phyloP scores from a whole-genome alignment of 78 protist species.

The Dictyostelium brefeldianum region DNA sequence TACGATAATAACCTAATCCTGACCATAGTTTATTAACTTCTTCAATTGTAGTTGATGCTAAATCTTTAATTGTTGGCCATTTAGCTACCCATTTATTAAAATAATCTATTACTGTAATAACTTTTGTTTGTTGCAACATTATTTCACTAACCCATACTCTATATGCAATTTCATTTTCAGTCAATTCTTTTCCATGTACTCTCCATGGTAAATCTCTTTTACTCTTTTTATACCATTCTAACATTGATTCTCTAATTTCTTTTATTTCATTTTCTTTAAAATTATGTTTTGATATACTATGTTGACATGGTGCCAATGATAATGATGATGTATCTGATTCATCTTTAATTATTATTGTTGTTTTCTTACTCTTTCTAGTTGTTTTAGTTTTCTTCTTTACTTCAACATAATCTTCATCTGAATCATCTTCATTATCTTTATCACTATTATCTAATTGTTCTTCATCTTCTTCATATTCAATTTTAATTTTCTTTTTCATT shows the following conservation, averaged over 20 bases:
- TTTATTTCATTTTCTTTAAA: conserved; percentile 26
- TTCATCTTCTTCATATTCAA: conserved; percentile 27
- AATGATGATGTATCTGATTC: background rate
- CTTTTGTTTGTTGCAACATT: conserved; percentile 94
- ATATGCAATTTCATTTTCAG: conserved; percentile 58
- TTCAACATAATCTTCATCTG: background rate
- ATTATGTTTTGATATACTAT: conserved; percentile 24
- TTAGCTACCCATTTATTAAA: conserved; percentile 74
- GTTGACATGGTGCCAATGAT: background rate
- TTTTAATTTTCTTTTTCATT: conserved; percentile 18
- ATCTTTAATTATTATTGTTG: background rate
- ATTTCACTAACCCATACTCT: conserved; percentile 93
- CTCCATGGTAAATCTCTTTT: conserved; percentile 86
- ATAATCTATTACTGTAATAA: conserved; percentile 78
- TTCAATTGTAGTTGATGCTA: conserved; percentile 79
- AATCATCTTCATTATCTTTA: background rate
- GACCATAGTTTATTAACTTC: conserved; percentile 82
- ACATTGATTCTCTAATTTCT: conserved; percentile 34
- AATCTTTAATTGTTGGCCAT: conserved; percentile 88
- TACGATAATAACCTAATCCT: conserved; percentile 93
- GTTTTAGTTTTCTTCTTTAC: background rate
- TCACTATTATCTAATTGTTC: background rate
- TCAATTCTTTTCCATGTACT: background rate
- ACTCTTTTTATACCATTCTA: conserved; percentile 63
- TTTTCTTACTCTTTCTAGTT: background rate